Conservation (phyloP, 2,329 filamentous ascomycete species). For the Septoria linicola region DNA sequence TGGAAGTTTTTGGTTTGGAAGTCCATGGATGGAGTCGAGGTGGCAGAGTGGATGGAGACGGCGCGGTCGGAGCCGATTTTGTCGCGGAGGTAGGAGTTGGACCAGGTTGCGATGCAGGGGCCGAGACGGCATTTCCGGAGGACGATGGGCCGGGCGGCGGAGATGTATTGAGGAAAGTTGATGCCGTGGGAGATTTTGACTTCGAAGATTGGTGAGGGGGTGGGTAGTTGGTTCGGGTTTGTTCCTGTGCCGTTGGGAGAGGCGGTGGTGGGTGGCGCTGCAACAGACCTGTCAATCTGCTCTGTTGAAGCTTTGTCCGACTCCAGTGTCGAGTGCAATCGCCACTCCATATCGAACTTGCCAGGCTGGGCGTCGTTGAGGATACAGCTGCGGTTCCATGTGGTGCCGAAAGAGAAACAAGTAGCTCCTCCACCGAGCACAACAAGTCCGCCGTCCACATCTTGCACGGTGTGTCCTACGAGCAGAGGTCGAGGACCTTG, state of each 20-base stretch:
- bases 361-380: constrained; percentile 30
- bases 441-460: constrained; percentile 53
- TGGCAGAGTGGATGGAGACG: constrained; percentile 72
- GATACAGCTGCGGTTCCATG: constrained; percentile 66
- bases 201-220: constrained; percentile 48
- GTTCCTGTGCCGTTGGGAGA: constrained; percentile 1
- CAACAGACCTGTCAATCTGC: constrained; percentile 19
- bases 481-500: constrained; percentile 62
- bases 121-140: constrained; percentile 67
- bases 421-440: constrained; percentile 78
- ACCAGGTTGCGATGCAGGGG: constrained; percentile 66
- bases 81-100: constrained; percentile 63
- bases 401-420: constrained; percentile 88
- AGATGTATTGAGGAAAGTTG: constrained; percentile 62
- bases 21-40: constrained; percentile 66
- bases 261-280: not conserved
- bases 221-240: constrained; percentile 17
- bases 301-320: constrained; percentile 24
- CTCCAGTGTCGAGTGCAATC: constrained; percentile 28
- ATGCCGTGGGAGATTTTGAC: constrained; percentile 52
- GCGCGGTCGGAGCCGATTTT: constrained; percentile 61
- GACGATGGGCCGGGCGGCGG: constrained; percentile 60
- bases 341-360: constrained; percentile 32
- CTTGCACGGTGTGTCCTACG: constrained; percentile 63
- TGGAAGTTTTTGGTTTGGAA: constrained; percentile 81